A percentile compares a stretch with the other conserved stretches of the same genome.
These are phyloP conservation scores for Aureobasidium sp. DNA, from an alignment of 2,329 filamentous ascomycete genomes.

Conservation along the genomic window DNA sequence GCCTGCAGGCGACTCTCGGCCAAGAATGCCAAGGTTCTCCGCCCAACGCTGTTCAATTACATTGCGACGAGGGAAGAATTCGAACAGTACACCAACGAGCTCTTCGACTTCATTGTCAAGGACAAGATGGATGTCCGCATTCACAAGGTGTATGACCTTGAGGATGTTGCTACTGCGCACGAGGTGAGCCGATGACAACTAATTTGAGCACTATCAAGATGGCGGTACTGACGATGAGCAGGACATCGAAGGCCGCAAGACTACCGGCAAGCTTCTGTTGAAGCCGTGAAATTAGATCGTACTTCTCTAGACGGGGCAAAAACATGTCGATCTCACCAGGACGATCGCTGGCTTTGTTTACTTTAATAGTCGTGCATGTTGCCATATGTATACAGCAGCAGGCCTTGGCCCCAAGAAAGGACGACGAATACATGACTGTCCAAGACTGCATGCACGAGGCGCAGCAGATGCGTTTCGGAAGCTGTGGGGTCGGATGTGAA, in stretches of 20 bases:
- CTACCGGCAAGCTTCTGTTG: constrained; percentile 75
- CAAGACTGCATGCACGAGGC: constrained; percentile 4
- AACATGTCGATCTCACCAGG: not conserved
- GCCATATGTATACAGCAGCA: not conserved
- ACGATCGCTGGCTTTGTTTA: constrained; percentile 1
- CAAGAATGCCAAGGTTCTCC: constrained; percentile 71
- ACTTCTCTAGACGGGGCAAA: not conserved
- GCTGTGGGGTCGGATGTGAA: constrained; percentile 1
- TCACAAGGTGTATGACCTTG: constrained; percentile 69
- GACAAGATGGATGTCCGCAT: constrained; percentile 66
- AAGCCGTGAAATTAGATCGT: constrained; percentile 35
- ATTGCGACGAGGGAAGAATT: constrained; percentile 63
- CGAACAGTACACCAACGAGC: constrained; percentile 60
- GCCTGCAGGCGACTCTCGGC: constrained; percentile 47
- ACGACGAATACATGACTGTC: constrained; percentile 3
- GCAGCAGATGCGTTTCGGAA: constrained; percentile 6
- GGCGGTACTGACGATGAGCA: constrained; percentile 21
- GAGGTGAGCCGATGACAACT: constrained; percentile 30
- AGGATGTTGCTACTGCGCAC: constrained; percentile 66
- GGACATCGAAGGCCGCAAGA: constrained; percentile 76
- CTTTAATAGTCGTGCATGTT: not conserved
- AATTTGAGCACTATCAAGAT: not conserved
- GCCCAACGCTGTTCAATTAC: constrained; percentile 69
- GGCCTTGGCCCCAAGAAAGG: constrained; percentile 12
- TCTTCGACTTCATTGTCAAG: constrained; percentile 64